These are phyloP conservation scores for Pouteria campechiana DNA, from an alignment of 179 eudicot species.

Conservation along the genomic window DNA sequence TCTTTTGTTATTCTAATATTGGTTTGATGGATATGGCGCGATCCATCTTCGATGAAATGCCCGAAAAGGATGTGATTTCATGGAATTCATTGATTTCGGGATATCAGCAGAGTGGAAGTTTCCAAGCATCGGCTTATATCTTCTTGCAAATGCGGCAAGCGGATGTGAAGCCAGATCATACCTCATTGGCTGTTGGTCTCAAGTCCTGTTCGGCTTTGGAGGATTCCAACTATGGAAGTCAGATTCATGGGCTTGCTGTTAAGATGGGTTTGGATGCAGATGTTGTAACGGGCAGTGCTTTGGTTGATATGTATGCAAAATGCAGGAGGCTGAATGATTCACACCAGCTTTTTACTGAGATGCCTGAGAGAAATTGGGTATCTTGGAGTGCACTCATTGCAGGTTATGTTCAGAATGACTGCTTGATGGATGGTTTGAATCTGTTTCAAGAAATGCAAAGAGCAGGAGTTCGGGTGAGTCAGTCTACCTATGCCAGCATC, in stretches of 20 bases:
- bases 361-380: slow-evolving; percentile 73
- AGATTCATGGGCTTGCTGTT: slow-evolving; percentile 64
- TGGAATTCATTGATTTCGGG: slow-evolving; percentile 72
- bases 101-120: slow-evolving; percentile 43
- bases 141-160: slow-evolving; percentile 34
- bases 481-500: slow-evolving; percentile 78
- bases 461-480: slow-evolving; percentile 63
- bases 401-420: slow-evolving; percentile 64
- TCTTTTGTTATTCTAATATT: slow-evolving; percentile 39
- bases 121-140: slow-evolving; percentile 24
- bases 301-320: slow-evolving; percentile 84
- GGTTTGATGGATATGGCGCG: slow-evolving; percentile 42
- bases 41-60: slow-evolving; percentile 33
- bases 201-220: slow-evolving; percentile 58
- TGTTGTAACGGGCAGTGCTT: slow-evolving; percentile 74
- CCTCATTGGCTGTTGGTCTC: slow-evolving; percentile 58
- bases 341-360: slow-evolving; percentile 36
- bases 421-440: slow-evolving; percentile 37
- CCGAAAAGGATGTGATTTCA: slow-evolving; percentile 45
- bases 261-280: slow-evolving; percentile 51
- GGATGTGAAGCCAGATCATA: slow-evolving; percentile 36
- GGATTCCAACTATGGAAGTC: slow-evolving; percentile 36
- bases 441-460: slow-evolving; percentile 76
- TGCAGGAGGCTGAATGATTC: slow-evolving; percentile 54
- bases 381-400: slow-evolving; percentile 90